These are phyloP conservation scores for Xylaria castorea DNA, from an alignment of 495 filamentous ascomycete genomes.

Conservation along the genomic window DNA sequence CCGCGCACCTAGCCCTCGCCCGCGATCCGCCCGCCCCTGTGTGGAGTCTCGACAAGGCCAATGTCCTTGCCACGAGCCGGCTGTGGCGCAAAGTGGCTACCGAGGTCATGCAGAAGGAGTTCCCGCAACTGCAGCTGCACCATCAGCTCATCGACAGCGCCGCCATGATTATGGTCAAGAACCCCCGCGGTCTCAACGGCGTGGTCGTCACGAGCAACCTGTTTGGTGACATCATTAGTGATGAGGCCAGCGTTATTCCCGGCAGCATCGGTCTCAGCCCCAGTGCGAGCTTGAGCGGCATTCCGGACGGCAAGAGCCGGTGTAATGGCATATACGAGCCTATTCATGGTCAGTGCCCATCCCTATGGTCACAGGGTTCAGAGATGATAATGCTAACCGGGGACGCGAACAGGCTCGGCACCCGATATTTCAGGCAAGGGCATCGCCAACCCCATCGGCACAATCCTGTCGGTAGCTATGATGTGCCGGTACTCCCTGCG, in stretches of 20 bases:
- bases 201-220: conserved; percentile 93
- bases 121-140: conserved; percentile 80
- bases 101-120: conserved; percentile 84
- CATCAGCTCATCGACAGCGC: conserved; percentile 96
- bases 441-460: conserved; percentile 84
- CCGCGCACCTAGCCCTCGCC: conserved; percentile 80
- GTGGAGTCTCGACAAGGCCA: conserved; percentile 94
- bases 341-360: conserved; percentile 76
- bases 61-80: conserved; percentile 88
- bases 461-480: conserved; percentile 87
- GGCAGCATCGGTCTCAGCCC: conserved; percentile 90
- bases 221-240: conserved; percentile 95
- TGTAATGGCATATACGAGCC: conserved; percentile 96
- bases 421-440: conserved; percentile 85
- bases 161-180: conserved; percentile 98
- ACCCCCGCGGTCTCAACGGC: conserved; percentile 87
- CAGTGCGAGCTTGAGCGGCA: conserved; percentile 83
- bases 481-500: conserved; percentile 90
- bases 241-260: conserved; percentile 96
- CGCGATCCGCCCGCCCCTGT: conserved; percentile 82
- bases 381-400: conserved; percentile 9
- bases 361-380: background rate
- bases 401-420: conserved; percentile 58
- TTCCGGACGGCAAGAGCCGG: conserved; percentile 77
- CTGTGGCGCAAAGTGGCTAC: conserved; percentile 90